Evolutionary conservation across 495 filamentous ascomycete species (phyloP).

Genomic region (Astrothelium subdiscretum): DNA sequence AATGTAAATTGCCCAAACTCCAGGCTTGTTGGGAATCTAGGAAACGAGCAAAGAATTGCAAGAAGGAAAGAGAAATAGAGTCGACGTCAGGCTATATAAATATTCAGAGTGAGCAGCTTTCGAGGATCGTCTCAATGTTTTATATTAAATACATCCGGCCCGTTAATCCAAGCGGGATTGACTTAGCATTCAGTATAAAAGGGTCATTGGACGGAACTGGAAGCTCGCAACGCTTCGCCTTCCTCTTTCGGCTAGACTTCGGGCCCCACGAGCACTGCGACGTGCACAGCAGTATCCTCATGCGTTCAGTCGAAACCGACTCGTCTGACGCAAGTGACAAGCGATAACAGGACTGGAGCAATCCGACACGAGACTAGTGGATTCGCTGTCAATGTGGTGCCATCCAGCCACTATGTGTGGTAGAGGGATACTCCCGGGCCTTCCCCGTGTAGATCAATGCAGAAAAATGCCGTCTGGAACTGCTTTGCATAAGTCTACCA

Average conservation of each 20-base stretch:
- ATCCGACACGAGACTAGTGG: not conserved
- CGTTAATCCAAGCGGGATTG: not conserved
- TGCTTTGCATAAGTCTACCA: not conserved
- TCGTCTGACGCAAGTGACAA: not conserved
- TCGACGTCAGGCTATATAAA: not conserved
- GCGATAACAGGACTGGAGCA: not conserved
- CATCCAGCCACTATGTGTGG: not conserved
- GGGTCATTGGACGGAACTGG: constrained; percentile 1
- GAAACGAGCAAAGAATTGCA: not conserved
- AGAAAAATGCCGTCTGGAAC: not conserved
- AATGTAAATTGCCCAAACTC: too few relatives aligned
- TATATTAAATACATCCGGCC: not conserved
- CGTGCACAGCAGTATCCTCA: not conserved
- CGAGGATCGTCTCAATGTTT: not conserved
- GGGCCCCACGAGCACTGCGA: not conserved
- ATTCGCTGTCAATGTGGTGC: not conserved
- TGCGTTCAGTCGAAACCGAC: not conserved
- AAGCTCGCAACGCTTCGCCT: not conserved
- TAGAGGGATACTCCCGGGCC: not conserved
- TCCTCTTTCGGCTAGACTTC: not conserved
- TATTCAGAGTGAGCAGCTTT: too few relatives aligned
- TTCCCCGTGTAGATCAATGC: not conserved
- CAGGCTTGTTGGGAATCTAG: too few relatives aligned
- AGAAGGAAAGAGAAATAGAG: not conserved
- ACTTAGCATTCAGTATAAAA: not conserved